Percentiles rank a stretch among this genome's conserved stretches.
phyloP scores from a whole-genome alignment of 257 asterid species.

The Haberlea rhodopensis region DNA sequence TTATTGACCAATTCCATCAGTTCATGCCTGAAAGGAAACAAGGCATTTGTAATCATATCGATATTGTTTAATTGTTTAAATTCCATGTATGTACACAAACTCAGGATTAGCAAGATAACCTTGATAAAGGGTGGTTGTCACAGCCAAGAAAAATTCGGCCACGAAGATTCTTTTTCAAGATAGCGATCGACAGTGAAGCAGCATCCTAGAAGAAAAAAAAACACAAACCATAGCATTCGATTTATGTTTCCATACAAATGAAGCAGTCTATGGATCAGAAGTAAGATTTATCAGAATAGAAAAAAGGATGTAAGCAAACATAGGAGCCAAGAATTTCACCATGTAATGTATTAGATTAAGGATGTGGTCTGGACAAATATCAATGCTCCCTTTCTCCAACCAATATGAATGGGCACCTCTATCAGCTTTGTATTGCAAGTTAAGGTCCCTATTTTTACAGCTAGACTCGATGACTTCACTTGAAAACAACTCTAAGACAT shows the following conservation, averaged over 20 bases:
- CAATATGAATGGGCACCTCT: slow-evolving; percentile 88
- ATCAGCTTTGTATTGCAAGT: slow-evolving; percentile 70
- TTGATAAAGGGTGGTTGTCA: slow-evolving; percentile 84
- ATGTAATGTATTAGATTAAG: slow-evolving; percentile 89
- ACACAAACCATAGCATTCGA: slow-evolving; percentile 7
- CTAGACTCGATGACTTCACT: slow-evolving; percentile 10
- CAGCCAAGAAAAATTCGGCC: slow-evolving; percentile 75
- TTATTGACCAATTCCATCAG: slow-evolving; percentile 66
- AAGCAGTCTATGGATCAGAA: not conserved
- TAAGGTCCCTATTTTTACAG: slow-evolving; percentile 37
- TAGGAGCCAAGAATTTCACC: slow-evolving; percentile 34
- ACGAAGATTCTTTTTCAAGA: slow-evolving; percentile 65
- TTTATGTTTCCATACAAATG: not conserved
- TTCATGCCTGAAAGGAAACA: slow-evolving; percentile 30
- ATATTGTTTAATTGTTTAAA: not conserved
- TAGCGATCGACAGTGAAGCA: slow-evolving; percentile 68
- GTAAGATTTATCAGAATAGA: not conserved
- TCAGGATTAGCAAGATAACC: slow-evolving; percentile 39
- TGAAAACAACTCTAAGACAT: slow-evolving; percentile 5
- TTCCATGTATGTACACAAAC: not conserved
- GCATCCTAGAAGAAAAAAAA: slow-evolving; percentile 60
- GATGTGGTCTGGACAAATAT: slow-evolving; percentile 87
- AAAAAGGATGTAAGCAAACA: not conserved
- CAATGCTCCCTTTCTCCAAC: slow-evolving; percentile 74
- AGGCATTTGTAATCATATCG: not conserved